Percentiles rank a stretch among this genome's conserved stretches.
Evolutionary conservation across 768 basidiomycete genomes (phyloP).

Genomic region (Strobilomyces echinocephalus): DNA sequence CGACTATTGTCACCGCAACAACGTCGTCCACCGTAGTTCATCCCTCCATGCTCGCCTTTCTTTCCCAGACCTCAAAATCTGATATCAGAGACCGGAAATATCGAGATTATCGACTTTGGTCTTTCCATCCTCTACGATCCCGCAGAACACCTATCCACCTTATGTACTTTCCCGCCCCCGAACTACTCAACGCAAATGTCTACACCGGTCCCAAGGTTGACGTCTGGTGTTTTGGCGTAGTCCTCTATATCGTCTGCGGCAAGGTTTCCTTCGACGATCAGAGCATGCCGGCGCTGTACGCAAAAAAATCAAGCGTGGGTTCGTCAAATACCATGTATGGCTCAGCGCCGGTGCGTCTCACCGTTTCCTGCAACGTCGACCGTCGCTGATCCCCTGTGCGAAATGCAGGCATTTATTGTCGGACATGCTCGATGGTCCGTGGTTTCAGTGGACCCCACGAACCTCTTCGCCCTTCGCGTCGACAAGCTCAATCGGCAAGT

Average conservation of each 20-base stretch:
- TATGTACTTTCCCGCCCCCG: slow-evolving; percentile 53
- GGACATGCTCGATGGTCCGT: slow-evolving; percentile 84
- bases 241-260: slow-evolving; percentile 96
- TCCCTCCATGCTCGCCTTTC: too few species aligned
- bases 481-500: too few species aligned
- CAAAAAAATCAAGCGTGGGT: slow-evolving; percentile 95
- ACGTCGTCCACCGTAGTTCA: slow-evolving; percentile 89
- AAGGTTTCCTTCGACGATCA: slow-evolving; percentile 99
- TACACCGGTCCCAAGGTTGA: slow-evolving; percentile 96
- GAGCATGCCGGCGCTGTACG: slow-evolving; percentile 97
- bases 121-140: slow-evolving; percentile 95
- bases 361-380: neutral
- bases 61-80: too few species aligned
- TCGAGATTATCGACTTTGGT: slow-evolving; percentile 99
- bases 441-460: too few species aligned
- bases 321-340: slow-evolving; percentile 98
- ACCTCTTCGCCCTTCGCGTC: too few species aligned
- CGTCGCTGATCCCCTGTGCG: slow-evolving; percentile 28
- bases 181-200: too few species aligned
- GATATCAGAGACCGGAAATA: slow-evolving; percentile 63
- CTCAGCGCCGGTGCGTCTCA: slow-evolving; percentile 74
- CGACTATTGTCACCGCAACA: slow-evolving; percentile 96
- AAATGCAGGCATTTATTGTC: slow-evolving; percentile 90
- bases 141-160: slow-evolving; percentile 75
- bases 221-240: slow-evolving; percentile 98